Percentiles rank a stretch among this genome's conserved stretches.
These are phyloP conservation scores for Phanerodontia chrysosporium DNA, from an alignment of 768 basidiomycete genomes.

Conservation along the genomic window DNA sequence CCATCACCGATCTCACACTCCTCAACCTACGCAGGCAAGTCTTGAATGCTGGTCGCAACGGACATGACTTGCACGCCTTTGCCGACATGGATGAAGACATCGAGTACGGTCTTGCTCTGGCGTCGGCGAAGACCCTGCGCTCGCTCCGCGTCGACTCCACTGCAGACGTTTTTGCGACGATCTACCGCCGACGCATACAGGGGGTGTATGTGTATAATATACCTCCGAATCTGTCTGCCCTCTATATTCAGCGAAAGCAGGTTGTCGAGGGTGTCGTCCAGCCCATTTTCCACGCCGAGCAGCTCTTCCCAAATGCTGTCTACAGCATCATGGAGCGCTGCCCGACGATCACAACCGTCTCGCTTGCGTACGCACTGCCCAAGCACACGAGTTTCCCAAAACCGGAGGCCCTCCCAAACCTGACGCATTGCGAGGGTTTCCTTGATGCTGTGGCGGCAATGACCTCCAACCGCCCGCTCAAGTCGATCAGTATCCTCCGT, in stretches of 20 bases:
- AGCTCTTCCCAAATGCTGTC: conserved; percentile 21
- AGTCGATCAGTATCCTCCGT: conserved; percentile 20
- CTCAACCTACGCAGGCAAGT: conserved; percentile 30
- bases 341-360: conserved; percentile 14
- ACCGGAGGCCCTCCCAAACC: conserved; percentile 8
- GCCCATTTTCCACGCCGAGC: conserved; percentile 12
- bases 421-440: conserved; percentile 12
- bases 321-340: conserved; percentile 14
- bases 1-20: conserved; percentile 40
- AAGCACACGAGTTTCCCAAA: conserved; percentile 13
- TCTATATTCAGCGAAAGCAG: conserved; percentile 21
- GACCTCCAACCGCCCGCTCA: conserved; percentile 12
- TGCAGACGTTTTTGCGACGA: conserved; percentile 32
- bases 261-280: conserved; percentile 4
- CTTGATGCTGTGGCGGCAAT: conserved; percentile 9
- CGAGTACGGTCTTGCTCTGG: conserved; percentile 26
- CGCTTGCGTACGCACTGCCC: conserved; percentile 11
- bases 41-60: conserved; percentile 10
- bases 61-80: conserved; percentile 9
- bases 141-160: conserved; percentile 42
- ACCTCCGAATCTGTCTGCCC: conserved; percentile 18
- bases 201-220: conserved; percentile 11
- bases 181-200: conserved; percentile 10
- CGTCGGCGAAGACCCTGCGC: conserved; percentile 32
- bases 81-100: conserved; percentile 17